Percentiles rank a stretch among this genome's conserved stretches.
These are phyloP conservation scores for Hemileia vastatrix DNA, from an alignment of 1,284 basidiomycete species.

Conservation along the genomic window DNA sequence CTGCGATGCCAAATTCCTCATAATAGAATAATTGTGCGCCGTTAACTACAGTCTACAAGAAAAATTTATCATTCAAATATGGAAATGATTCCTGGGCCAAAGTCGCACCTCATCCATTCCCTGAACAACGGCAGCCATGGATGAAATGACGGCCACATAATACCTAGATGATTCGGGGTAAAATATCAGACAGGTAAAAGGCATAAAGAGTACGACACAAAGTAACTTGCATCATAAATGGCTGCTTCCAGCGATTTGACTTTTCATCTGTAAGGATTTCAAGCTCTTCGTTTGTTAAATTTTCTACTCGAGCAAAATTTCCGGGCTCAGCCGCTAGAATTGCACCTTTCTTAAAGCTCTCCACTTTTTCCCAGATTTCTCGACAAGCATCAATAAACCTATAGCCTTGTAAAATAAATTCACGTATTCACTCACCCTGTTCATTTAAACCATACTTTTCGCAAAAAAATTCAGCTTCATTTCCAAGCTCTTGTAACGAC, in stretches of 20 bases:
- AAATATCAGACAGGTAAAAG: no score
- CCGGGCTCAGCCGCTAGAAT: conserved; percentile 54
- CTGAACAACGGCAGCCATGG: conserved; percentile 37
- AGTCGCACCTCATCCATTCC: conserved; percentile 36
- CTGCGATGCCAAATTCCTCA: background rate
- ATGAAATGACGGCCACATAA: conserved; percentile 34
- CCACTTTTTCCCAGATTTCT: no score
- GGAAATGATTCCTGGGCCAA: background rate
- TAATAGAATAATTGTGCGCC: conserved; percentile 36
- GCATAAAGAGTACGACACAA: no score
- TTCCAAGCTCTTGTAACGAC: conserved; percentile 1
- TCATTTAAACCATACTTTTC: conserved; percentile 5
- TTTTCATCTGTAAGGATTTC: conserved; percentile 50
- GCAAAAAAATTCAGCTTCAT: conserved; percentile 10
- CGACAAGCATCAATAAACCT: no score
- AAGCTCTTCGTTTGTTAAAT: conserved; percentile 57
- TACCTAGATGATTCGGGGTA: no score
- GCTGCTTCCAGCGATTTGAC: no score
- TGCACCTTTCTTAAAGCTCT: conserved; percentile 55
- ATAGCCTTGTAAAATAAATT: no score
- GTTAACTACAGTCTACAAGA: conserved; percentile 35
- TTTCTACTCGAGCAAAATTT: conserved; percentile 51
- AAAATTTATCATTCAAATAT: conserved; percentile 24
- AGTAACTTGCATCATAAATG: no score
- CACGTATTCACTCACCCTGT: background rate